Evolutionary conservation across 495 filamentous ascomycete species (phyloP).

Genomic region (Penicillium daleae): DNA sequence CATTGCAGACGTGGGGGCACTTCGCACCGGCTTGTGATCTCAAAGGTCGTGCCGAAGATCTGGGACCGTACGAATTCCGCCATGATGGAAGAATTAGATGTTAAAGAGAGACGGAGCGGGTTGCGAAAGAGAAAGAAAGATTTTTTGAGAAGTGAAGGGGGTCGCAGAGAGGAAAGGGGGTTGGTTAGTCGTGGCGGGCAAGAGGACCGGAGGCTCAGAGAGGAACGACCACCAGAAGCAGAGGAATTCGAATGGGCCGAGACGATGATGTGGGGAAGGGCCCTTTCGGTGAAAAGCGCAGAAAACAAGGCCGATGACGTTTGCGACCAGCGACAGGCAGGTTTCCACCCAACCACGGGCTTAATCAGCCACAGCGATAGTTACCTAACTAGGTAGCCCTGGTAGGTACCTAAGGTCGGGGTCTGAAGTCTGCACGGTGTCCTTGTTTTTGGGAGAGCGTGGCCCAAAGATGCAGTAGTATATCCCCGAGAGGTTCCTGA

Average conservation of each 20-base stretch:
- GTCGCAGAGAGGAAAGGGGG: constrained; percentile 21
- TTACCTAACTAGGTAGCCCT: no score
- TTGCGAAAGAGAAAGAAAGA: background rate
- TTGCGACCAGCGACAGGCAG: constrained; percentile 28
- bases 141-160: background rate
- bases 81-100: constrained; percentile 55
- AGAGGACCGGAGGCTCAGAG: background rate
- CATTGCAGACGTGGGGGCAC: constrained; percentile 10
- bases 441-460: background rate
- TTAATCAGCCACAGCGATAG: no score
- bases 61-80: constrained; percentile 98
- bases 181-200: constrained; percentile 17
- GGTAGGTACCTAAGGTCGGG: no score
- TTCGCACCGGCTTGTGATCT: constrained; percentile 95
- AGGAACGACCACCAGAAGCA: background rate
- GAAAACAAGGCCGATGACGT: constrained; percentile 49
- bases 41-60: constrained; percentile 99
- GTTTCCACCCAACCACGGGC: constrained; percentile 23
- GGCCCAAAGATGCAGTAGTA: no score
- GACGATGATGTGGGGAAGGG: constrained; percentile 43
- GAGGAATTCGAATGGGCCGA: constrained; percentile 14
- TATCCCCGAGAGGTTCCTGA: background rate
- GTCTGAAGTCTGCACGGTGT: background rate
- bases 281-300: constrained; percentile 33
- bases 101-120: constrained; percentile 8